These are phyloP conservation scores for Musa acuminata DNA, from an alignment of 176 grass and related monocot genomes.

Conservation along the genomic window DNA sequence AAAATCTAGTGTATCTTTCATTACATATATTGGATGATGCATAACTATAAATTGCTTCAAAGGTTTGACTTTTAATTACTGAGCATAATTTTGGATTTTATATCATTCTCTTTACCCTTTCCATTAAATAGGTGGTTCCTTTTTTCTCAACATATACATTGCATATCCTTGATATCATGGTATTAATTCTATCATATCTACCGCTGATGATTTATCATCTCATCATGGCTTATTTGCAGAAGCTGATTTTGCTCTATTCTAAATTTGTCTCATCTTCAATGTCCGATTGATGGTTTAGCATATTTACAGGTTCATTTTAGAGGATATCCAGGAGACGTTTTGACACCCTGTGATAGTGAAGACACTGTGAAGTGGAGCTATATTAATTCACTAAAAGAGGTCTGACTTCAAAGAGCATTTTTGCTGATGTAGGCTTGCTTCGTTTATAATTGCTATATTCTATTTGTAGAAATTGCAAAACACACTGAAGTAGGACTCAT, in stretches of 20 bases:
- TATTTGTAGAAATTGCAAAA: not conserved
- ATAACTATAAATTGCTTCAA: too few species aligned
- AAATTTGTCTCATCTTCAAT: too few species aligned
- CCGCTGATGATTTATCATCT: too few species aligned
- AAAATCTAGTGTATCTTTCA: too few species aligned
- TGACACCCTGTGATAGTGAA: slow-evolving; percentile 86
- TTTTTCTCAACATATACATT: too few species aligned
- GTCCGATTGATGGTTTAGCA: not conserved
- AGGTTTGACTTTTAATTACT: too few species aligned
- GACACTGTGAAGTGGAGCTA: slow-evolving; percentile 93
- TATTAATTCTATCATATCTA: too few species aligned
- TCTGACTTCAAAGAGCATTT: slow-evolving; percentile 12
- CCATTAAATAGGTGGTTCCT: not conserved
- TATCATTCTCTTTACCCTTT: not conserved
- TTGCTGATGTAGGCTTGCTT: not conserved
- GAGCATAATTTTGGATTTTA: not conserved
- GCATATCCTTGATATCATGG: too few species aligned
- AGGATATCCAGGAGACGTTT: slow-evolving; percentile 62
- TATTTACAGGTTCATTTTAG: slow-evolving; percentile 89
- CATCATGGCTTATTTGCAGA: too few species aligned
- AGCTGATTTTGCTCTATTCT: too few species aligned
- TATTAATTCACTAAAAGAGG: slow-evolving; percentile 98
- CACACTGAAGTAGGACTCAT: too few species aligned
- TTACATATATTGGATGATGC: too few species aligned
- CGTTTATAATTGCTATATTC: not conserved